Conservation (phyloP, 202 grass and related monocot species). For the Sporobolus alterniflorus region DNA sequence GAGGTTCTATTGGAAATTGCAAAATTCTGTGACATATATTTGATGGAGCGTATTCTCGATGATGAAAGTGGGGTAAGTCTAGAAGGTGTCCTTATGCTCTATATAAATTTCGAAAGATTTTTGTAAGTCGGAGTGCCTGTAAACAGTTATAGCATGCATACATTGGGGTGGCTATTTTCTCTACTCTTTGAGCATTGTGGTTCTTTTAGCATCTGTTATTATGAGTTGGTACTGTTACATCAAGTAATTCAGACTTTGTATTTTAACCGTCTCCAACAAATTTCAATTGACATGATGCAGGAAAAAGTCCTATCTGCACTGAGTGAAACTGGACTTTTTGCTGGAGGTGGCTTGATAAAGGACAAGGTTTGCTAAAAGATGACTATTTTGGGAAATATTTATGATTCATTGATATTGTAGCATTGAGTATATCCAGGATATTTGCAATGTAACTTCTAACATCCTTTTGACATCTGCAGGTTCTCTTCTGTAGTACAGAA, state of each 20-base stretch:
- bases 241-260: neutral
- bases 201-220: slow-evolving; percentile 13
- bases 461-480: slow-evolving; percentile 53
- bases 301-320: slow-evolving; percentile 84
- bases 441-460: slow-evolving; percentile 28
- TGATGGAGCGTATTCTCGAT: slow-evolving; percentile 90
- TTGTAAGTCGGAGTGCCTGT: neutral
- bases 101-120: neutral
- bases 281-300: slow-evolving; percentile 50
- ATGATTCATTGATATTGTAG: slow-evolving; percentile 11
- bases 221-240: neutral
- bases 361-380: slow-evolving; percentile 72
- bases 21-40: slow-evolving; percentile 94
- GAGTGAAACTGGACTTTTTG: slow-evolving; percentile 91
- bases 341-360: slow-evolving; percentile 68
- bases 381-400: neutral
- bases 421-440: neutral
- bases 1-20: slow-evolving; percentile 91
- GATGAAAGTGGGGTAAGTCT: slow-evolving; percentile 82
- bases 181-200: neutral
- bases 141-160: neutral
- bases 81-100: neutral
- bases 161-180: neutral
- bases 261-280: neutral
- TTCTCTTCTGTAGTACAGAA: slow-evolving; percentile 96